Base-by-base conservation (phyloP, 2,329 filamentous ascomycete species). In the Cryphonectria radicalis region DNA sequence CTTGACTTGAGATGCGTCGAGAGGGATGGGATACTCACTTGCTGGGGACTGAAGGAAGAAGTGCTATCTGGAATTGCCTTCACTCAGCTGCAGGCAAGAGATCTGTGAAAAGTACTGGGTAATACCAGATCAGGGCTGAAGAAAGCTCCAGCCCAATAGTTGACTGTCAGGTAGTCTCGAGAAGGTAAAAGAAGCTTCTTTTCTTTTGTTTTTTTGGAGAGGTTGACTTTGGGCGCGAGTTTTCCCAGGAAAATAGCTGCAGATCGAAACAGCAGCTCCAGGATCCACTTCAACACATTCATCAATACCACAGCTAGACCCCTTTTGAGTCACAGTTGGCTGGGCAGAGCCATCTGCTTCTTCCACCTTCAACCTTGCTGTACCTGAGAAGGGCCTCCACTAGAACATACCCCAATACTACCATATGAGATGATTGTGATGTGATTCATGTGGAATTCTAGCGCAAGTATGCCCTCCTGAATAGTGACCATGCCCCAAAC, bases 261-360 rank as follows among this genome's bases (percentile, higher is more conserved):
- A 62, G 32, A 8, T 40, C 59, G 35, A 62, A 35, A 62, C 28
- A 62, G n/a, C 28, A 60, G 59, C 59, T 35, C 14, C 59, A 62
- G 35, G 59, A 11, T 19, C 25, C 28, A 35, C 55, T 19, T 17
- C 55, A 59, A 35, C 14, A 59, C 5, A 32, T 59, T 40, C 5
- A 8, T 4, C 19, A 10, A 40, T 10, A 35, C 10, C 28, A 40
- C 4, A 22, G 32, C 19, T 35, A 14, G 59, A 40, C 7, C 10
- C 7, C 55, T 6, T 22, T 14, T 40, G 32, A 35, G 3, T 37
- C 7, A 37, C 13, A 22, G 10, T 14, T 40, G 14, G 35, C 32
- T 40, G 8, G 59, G 35, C 19, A 62, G 59, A 32, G 19, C 35
- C 28, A 40, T 19, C 59, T 40, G 32, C 59, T 25, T 22, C 2